Percentiles rank a stretch among this genome's conserved stretches.
phyloP scores from a whole-genome alignment of 352 stramenopile species.

The Albugo candida region DNA sequence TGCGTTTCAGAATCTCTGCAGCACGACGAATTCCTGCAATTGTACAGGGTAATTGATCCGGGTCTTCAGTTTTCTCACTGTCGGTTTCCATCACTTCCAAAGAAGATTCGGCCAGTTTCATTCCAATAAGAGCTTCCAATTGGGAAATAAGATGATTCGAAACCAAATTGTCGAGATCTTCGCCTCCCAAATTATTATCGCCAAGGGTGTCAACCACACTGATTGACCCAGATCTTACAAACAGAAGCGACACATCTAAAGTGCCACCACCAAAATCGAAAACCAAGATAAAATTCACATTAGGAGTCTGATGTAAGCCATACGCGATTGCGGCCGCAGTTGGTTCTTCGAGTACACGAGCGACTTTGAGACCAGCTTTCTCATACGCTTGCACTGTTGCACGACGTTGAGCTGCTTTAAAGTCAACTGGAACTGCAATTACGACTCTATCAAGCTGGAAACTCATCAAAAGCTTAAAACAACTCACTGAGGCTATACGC shows the following conservation, averaged over 20 bases:
- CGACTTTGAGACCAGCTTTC: conserved; percentile 21
- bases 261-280: conserved; percentile 92
- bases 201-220: conserved; percentile 90
- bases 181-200: conserved; percentile 79
- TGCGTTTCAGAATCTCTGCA: conserved; percentile 33
- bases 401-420: conserved; percentile 20
- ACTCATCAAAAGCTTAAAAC: neutral
- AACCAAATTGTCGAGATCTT: conserved; percentile 86
- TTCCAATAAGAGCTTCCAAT: conserved; percentile 31
- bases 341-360: conserved; percentile 65
- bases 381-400: conserved; percentile 26
- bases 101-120: conserved; percentile 12
- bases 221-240: conserved; percentile 88
- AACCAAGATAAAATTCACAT: conserved; percentile 89
- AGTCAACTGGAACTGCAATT: conserved; percentile 38
- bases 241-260: conserved; percentile 86
- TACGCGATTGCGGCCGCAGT: conserved; percentile 92
- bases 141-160: conserved; percentile 73
- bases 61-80: conserved; percentile 7
- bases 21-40: conserved; percentile 25
- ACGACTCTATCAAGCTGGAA: conserved; percentile 34
- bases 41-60: conserved; percentile 22
- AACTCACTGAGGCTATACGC: neutral
- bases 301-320: conserved; percentile 80
- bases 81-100: neutral